Conservation (phyloP, 345 rosid genomes). For the Aquilaria sinensis region DNA sequence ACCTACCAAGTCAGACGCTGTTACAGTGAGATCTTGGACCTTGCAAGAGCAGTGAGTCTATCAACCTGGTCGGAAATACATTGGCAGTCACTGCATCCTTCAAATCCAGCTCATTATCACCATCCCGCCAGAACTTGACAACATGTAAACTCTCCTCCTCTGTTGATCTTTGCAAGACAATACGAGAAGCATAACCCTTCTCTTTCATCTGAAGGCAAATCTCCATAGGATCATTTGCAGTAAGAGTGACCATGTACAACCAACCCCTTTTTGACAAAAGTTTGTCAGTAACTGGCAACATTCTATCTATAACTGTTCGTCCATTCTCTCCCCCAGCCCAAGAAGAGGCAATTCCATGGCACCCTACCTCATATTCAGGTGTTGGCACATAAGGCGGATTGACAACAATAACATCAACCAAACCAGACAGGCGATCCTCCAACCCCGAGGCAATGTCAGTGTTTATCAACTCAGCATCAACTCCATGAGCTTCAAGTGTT, state of each 20-base stretch:
- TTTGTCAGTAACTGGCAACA: slow-evolving; percentile 48
- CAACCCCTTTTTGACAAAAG: slow-evolving; percentile 74
- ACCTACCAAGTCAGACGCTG: no score
- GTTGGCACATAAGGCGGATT: slow-evolving; percentile 97
- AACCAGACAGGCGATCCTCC: slow-evolving; percentile 57
- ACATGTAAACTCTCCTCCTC: slow-evolving; percentile 66
- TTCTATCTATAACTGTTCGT: slow-evolving; percentile 49
- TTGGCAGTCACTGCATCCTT: slow-evolving; percentile 18
- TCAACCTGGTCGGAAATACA: slow-evolving; percentile 15
- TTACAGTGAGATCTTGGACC: no score
- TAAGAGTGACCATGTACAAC: slow-evolving; percentile 69
- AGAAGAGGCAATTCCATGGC: slow-evolving; percentile 59
- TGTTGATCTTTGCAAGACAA: slow-evolving; percentile 71
- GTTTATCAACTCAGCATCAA: slow-evolving; percentile 56
- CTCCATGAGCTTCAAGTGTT: slow-evolving; percentile 66
- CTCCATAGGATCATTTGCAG: slow-evolving; percentile 45
- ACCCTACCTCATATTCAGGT: slow-evolving; percentile 78
- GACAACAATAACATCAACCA: slow-evolving; percentile 75
- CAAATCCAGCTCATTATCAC: slow-evolving; percentile 14
- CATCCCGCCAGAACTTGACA: slow-evolving; percentile 63
- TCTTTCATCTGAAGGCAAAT: slow-evolving; percentile 66
- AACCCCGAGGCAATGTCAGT: slow-evolving; percentile 61
- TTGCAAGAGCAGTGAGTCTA: slow-evolving; percentile 30
- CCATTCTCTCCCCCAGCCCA: slow-evolving; percentile 97
- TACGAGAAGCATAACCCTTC: slow-evolving; percentile 63